Evolutionary conservation across 2,329 filamentous ascomycete species (phyloP), one percentile per base, ranked within the genome.

Genomic region (Thielaviopsis populi): DNA sequence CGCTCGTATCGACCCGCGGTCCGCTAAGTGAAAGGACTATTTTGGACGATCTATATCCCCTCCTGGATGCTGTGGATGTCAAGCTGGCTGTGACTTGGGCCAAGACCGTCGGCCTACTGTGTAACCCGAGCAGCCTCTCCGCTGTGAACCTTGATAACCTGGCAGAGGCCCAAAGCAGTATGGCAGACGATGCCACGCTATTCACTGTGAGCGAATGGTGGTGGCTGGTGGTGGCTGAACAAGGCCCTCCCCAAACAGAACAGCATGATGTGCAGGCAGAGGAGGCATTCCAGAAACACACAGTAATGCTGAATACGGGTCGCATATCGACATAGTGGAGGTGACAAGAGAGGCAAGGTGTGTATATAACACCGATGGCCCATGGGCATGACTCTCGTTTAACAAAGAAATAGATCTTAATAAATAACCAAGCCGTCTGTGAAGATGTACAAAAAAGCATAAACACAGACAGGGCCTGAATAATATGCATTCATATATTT

Each of bases 1-100:
- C 88, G 66, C 75, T 81, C 37, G 73, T 88, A 41, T 83, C 85
- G 0, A 83, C 82, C 19, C 78, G 85, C 64, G 82, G 86, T 0
- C 80, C 83, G 0, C 75, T 83, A 67, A 78, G 76, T 1, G 73
- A 80, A 0, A 70, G 74, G 11, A 80, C 78, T 8, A 77, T 87
- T 41, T 79, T 79, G 54, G 75, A 76, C 24, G 76, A 81, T 33
- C 77, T 88, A 63, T 78, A 77, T 37, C 81, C 82, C 0, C 76
- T 81, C 13, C 69, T 88, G 1, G 84, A 87, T 71, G 74, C 76
- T 13, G 88, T 85, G 69, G 86, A 89, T 71, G 78, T 83, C 11
- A 74, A 78, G 66, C 68, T 84, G 62, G 75, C 86, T 7, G 70
- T 85, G 61, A 73, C 78, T 3, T 89, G 85, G 86, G 80, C 81